Conservation (phyloP, 2,329 filamentous ascomycete species). For the Penicillium hordei region DNA sequence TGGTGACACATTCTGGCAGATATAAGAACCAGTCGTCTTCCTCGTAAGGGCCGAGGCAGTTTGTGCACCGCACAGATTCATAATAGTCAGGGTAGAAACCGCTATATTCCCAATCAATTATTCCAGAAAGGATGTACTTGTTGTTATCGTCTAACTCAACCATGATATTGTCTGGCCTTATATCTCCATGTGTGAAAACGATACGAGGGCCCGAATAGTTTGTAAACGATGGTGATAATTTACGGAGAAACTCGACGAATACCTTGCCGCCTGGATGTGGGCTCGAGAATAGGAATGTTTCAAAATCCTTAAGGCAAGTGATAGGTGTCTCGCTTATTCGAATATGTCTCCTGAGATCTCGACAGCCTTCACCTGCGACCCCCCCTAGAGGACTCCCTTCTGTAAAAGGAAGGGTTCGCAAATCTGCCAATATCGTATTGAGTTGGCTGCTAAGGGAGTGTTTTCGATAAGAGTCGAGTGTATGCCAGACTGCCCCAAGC, state of each 20-base stretch:
- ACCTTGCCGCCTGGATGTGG: conserved; percentile 14
- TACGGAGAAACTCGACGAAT: conserved; percentile 20
- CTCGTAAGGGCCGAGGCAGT: background rate
- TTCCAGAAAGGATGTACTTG: conserved; percentile 16
- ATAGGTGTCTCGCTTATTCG: conserved; percentile 21
- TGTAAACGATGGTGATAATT: conserved; percentile 5
- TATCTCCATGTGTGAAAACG: conserved; percentile 30
- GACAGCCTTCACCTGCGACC: conserved; percentile 26
- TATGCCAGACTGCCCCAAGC: conserved; percentile 20
- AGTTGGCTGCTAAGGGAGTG: conserved; percentile 20
- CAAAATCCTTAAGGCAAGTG: conserved; percentile 17
- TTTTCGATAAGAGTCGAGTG: conserved; percentile 19
- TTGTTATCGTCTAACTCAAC: conserved; percentile 18
- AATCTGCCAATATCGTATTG: conserved; percentile 17
- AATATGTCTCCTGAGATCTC: conserved; percentile 26
- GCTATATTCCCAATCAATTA: conserved; percentile 34
- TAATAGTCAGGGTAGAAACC: conserved; percentile 35
- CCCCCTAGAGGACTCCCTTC: conserved; percentile 22
- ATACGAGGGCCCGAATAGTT: background rate
- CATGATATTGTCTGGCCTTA: conserved; percentile 29
- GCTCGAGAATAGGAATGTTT: conserved; percentile 23
- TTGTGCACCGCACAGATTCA: conserved; percentile 10
- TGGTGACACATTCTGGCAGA: conserved; percentile 6
- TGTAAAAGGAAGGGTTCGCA: conserved; percentile 20
- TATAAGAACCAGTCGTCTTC: conserved; percentile 10